These are phyloP conservation scores for Cystofilobasidium ferigula DNA, from an alignment of 768 basidiomycete genomes.

Conservation along the genomic window DNA sequence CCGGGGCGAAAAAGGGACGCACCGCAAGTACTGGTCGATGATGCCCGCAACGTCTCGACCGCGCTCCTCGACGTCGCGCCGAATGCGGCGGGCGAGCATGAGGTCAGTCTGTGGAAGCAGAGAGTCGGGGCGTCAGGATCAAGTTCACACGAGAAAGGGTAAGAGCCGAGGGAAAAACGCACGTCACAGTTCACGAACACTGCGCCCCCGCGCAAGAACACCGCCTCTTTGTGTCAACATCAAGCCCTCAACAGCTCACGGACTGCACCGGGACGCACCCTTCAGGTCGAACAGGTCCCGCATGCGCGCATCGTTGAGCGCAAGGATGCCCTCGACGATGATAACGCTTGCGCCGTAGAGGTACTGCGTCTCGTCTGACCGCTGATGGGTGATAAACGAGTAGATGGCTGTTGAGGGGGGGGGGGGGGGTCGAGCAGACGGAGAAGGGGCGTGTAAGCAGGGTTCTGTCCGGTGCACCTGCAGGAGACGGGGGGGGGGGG, in stretches of 20 bases:
- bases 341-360: slow-evolving; percentile 87
- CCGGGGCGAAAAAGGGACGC: background rate
- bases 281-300: slow-evolving; percentile 84
- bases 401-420: slow-evolving; percentile 51
- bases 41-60: slow-evolving; percentile 75
- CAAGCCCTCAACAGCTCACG: background rate
- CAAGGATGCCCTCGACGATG: slow-evolving; percentile 85
- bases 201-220: no score
- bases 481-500: background rate
- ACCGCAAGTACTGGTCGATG: slow-evolving; percentile 60
- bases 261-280: slow-evolving; percentile 36
- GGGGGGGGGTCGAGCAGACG: background rate
- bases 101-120: slow-evolving; percentile 63
- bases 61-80: slow-evolving; percentile 76
- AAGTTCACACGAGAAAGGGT: background rate
- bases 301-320: slow-evolving; percentile 65
- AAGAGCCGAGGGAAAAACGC: background rate
- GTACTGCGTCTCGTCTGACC: slow-evolving; percentile 53
- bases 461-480: no score
- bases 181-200: background rate
- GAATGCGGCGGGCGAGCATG: slow-evolving; percentile 88
- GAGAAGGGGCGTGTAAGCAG: no score
- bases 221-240: background rate
- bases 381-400: slow-evolving; percentile 82
- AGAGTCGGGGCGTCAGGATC: slow-evolving; percentile 19